Evolutionary conservation across 139 green algal species (phyloP), one percentile per base, ranked within the genome.

Genomic region (Picochlorum sp.): DNA sequence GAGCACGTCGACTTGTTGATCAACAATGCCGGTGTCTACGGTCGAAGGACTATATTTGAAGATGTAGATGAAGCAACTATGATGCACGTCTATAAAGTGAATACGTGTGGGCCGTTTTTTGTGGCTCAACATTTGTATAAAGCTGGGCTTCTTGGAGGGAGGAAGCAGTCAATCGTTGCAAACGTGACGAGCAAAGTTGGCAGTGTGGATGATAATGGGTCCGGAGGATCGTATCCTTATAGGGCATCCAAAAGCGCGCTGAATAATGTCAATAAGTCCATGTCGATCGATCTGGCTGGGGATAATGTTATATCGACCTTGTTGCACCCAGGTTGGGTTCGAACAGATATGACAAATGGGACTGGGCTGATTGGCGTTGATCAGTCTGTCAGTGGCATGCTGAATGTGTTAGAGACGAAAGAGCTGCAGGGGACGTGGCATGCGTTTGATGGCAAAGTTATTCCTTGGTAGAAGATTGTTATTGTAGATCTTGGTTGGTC

Each of bases 181-280:
- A 68, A 35, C 35, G 51, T 73, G 2, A 64, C 66, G 1, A 59
- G 37, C 20, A 73, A 73, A 53, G 50, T 67, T 29, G 33, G 44
- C 1, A 57, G 28, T 26, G 20, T 73, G 1, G 66, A 55, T 29
- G 71, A 79, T 59, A 79, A 80, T 49, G 20, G 18, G 5, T 63
- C 41, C 14, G 70, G 70, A 28, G 71, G 71, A n/a, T 41, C 31
- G 7, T 79, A 79, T 49, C 70, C 70, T 1, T 78, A 77, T 45
- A 43, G 63, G 26, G 35, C 47, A 25, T 33, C 51, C 61, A 79
- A 79, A 61, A 33, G 53, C 12, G 70, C 70, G 3, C 24, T 79
- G 7, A 79, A 79, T 53, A 74, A 76, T 9, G 36, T 79, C 4
- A 76, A 49, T 53, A 79, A 79, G 50, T 47, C 20, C 7, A 50